Conservation (phyloP, 2,329 filamentous ascomycete species). For the Pestalotiopsis sp. region DNA sequence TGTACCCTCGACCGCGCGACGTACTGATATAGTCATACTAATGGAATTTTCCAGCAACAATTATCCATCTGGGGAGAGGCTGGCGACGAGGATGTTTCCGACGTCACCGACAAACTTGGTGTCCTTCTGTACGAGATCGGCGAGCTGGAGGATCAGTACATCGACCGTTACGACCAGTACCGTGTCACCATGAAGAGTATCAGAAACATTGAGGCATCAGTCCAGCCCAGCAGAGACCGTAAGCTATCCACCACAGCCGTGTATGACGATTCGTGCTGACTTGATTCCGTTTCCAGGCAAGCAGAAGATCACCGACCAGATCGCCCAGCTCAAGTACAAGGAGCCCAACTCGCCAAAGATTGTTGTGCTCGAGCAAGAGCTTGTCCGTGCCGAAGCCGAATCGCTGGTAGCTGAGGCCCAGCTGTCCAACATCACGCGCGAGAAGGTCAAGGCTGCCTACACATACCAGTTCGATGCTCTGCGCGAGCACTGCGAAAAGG, state of each 20-base stretch:
- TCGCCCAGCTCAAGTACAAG: conserved; percentile 99
- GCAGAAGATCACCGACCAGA: conserved; percentile 98
- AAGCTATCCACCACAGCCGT: conserved; percentile 37
- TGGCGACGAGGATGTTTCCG: conserved; percentile 95
- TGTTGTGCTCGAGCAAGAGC: conserved; percentile 95
- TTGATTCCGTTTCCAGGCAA: conserved; percentile 62
- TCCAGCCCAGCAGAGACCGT: conserved; percentile 97
- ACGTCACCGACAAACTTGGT: conserved; percentile 98
- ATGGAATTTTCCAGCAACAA: conserved; percentile 72
- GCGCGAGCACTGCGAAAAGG: conserved; percentile 95
- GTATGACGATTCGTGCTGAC: conserved; percentile 18
- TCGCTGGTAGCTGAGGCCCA: conserved; percentile 98
- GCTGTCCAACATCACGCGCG: conserved; percentile 97
- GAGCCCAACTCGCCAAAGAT: conserved; percentile 98
- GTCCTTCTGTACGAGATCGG: conserved; percentile 98
- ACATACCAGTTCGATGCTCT: conserved; percentile 98
- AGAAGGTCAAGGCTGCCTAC: conserved; percentile 98
- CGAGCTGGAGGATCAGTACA: conserved; percentile 96
- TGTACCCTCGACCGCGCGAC: conserved; percentile 36
- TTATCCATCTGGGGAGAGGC: conserved; percentile 95
- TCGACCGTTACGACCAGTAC: conserved; percentile 99
- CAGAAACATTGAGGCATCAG: conserved; percentile 96
- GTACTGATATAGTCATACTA: not conserved
- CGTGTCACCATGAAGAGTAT: conserved; percentile 99
- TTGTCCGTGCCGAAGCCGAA: conserved; percentile 96